These are phyloP conservation scores for Neurospora sp. DNA, from an alignment of 2,329 filamentous ascomycete species.

Conservation along the genomic window DNA sequence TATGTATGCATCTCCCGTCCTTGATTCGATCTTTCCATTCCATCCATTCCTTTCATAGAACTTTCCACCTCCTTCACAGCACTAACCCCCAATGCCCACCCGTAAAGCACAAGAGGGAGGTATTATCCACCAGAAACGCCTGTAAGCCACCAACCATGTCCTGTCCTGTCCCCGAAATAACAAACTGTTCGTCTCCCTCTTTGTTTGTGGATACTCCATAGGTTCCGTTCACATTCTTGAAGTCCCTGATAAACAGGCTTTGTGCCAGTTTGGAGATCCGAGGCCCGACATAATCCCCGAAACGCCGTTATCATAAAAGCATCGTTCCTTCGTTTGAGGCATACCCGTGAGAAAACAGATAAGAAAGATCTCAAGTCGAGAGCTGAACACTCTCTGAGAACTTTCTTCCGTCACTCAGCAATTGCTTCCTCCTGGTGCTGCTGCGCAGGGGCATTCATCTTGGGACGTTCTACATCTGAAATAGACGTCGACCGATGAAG, in stretches of 20 bases:
- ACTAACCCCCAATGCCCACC: background rate
- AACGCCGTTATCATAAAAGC: background rate
- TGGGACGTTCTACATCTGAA: slow-evolving; percentile 21
- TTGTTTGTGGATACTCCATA: background rate
- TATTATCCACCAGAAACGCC: background rate
- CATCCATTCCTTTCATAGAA: background rate
- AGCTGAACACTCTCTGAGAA: background rate
- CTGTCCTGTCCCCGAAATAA: background rate
- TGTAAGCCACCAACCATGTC: background rate
- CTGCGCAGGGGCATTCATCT: background rate
- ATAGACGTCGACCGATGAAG: slow-evolving; percentile 36
- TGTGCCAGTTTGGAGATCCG: background rate
- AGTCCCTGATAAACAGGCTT: background rate
- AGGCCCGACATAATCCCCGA: background rate
- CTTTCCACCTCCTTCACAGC: background rate
- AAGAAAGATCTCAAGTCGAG: background rate
- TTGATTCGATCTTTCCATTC: background rate
- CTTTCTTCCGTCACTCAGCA: background rate
- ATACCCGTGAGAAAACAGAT: background rate
- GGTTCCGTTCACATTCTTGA: background rate
- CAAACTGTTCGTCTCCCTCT: background rate
- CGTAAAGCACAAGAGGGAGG: background rate
- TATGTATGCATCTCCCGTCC: background rate
- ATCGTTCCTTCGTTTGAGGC: background rate
- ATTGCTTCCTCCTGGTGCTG: background rate